Evolutionary conservation across 306 rosid species (phyloP), one percentile per base, ranked within the genome.

Genomic region (Hippophae rhamnoides): DNA sequence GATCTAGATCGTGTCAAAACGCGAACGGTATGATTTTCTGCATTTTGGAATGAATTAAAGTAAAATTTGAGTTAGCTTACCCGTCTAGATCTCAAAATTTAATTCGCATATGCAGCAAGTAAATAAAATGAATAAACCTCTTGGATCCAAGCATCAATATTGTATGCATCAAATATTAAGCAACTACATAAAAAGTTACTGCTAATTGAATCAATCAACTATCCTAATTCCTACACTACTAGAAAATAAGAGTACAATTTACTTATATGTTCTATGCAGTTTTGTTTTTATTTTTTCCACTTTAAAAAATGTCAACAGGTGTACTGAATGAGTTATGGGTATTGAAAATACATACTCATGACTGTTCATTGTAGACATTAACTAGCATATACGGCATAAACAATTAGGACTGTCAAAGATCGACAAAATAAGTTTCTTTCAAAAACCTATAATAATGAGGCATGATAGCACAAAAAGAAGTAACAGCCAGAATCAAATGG

Each of bases 1-100:
- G 99, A 84, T 76, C 72, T 86, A 57, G 95, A 93, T 64, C 99
- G 80, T 47, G 97, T 93, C 85, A 93, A 70, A 77, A 88, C 90
- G 66, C 58, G 89, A 76, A 93, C 69, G 14, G 55, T 58, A 49
- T 86, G 99, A 13, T 82, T 86, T 66, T 88, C 99, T 93, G 92
- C 78, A 80, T 53, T 61, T 52, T 47, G 52, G 9, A 60, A 26
- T 23, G 46, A 43, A 59, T 6, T 5, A 31, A 47, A 54, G 56
- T 46, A 48, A 18, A 54, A 0, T 40, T 52, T 5, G 23, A 13
- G 71, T 26, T n/a, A 55, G 63, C 40, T 26, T 7, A 41, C 52
- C 50, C 60, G 0, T 52, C 47, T 60, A 60, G 70, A 64, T 45
- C 51, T 43, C 54, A 55, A 58, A 60, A n/a, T 63, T 31, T 23